A percentile compares a stretch with the other conserved stretches of the same genome.
phyloP scores from a whole-genome alignment of 257 asterid species.

The Schizonepeta tenuifolia region DNA sequence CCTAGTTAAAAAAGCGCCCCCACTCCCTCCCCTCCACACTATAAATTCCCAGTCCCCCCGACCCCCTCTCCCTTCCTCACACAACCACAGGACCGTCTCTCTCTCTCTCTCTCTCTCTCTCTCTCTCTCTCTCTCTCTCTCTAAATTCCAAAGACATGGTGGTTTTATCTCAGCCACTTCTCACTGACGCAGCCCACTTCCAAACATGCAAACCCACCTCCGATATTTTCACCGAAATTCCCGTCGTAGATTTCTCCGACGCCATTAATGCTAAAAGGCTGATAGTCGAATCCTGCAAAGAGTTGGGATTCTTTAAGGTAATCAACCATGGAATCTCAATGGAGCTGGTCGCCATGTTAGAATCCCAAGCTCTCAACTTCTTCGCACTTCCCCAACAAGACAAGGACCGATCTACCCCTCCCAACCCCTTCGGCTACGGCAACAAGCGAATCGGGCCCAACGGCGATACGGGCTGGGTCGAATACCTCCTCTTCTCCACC shows the following conservation, averaged over 20 bases:
- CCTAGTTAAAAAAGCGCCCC: background rate
- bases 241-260: conserved; percentile 38
- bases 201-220: conserved; percentile 44
- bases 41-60: conserved; percentile 33
- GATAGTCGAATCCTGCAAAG: conserved; percentile 46
- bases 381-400: conserved; percentile 39
- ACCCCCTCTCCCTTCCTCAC: too few relatives aligned
- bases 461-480: conserved; percentile 59
- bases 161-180: conserved; percentile 38
- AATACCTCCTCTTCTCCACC: conserved; percentile 47
- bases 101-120: background rate
- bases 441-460: conserved; percentile 45
- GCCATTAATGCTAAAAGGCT: conserved; percentile 31
- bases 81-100: conserved; percentile 1
- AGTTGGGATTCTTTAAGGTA: conserved; percentile 53
- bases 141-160: conserved; percentile 35
- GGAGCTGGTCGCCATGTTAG: conserved; percentile 42
- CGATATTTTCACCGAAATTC: conserved; percentile 34
- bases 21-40: background rate
- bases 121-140: too few relatives aligned
- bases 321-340: conserved; percentile 45
- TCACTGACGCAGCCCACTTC: conserved; percentile 28
- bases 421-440: conserved; percentile 47
- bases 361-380: conserved; percentile 40
- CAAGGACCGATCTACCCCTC: conserved; percentile 45